A percentile compares a stretch with the other conserved stretches of the same genome.
These are phyloP conservation scores for Kingdonia uniflora DNA, from an alignment of 164 flowering plant species.

Conservation along the genomic window DNA sequence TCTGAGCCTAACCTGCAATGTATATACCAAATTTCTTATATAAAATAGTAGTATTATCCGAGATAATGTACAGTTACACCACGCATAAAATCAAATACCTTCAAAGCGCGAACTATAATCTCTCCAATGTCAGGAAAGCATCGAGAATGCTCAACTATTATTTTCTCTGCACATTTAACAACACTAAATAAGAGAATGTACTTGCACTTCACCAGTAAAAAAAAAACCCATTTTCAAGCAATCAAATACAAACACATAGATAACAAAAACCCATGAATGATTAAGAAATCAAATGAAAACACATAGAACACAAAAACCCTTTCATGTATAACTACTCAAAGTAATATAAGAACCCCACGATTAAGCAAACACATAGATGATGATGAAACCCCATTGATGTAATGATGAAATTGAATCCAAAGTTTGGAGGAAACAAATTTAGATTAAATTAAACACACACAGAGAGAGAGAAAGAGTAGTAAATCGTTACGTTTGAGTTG, in stretches of 20 bases:
- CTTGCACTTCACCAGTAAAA: too few relatives aligned
- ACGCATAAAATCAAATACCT: slow-evolving; percentile 31
- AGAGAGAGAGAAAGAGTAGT: neutral
- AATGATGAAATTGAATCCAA: too few relatives aligned
- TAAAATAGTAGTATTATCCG: neutral
- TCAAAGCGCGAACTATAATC: slow-evolving; percentile 38
- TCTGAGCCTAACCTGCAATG: slow-evolving; percentile 47
- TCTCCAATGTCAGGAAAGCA: slow-evolving; percentile 57
- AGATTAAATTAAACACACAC: too few relatives aligned
- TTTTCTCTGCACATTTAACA: slow-evolving; percentile 35
- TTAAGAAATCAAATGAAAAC: too few relatives aligned
- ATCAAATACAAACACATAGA: too few relatives aligned
- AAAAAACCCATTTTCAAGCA: neutral
- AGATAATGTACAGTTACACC: neutral
- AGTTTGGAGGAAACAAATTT: too few relatives aligned
- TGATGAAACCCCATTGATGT: too few relatives aligned
- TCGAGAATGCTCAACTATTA: slow-evolving; percentile 35
- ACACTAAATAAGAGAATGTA: neutral
- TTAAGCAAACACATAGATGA: too few relatives aligned
- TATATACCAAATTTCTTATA: neutral
- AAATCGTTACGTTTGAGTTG: slow-evolving; percentile 44
- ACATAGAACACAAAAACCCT: too few relatives aligned
- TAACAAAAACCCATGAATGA: too few relatives aligned
- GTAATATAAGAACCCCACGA: too few relatives aligned
- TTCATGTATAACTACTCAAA: too few relatives aligned